Conservation (phyloP, 169 alveolate genomes). For the Plasmodium cynomolgi region DNA sequence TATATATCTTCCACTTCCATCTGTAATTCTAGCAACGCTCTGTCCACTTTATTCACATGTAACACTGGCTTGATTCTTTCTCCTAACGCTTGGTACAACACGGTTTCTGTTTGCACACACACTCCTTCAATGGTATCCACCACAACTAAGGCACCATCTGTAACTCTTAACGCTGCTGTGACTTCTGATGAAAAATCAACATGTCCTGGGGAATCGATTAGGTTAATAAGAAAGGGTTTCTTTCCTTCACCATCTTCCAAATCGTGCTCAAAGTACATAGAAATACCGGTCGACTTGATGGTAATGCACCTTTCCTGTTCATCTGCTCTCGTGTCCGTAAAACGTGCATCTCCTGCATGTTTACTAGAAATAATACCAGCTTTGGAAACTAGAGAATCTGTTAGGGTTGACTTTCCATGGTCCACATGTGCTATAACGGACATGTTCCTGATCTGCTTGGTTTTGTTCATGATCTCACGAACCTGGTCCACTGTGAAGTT, state of each 20-base stretch:
- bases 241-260: slow-evolving; percentile 91
- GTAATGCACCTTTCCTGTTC: slow-evolving; percentile 99
- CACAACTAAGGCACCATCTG: slow-evolving; percentile 99
- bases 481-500: slow-evolving; percentile 99
- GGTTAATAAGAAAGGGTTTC: slow-evolving; percentile 95
- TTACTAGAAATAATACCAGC: slow-evolving; percentile 99
- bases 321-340: slow-evolving; percentile 99
- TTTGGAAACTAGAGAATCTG: slow-evolving; percentile 98
- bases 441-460: slow-evolving; percentile 99
- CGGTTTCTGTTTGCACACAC: slow-evolving; percentile 99
- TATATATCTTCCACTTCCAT: slow-evolving; percentile 99
- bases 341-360: slow-evolving; percentile 99
- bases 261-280: slow-evolving; percentile 98
- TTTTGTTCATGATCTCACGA: slow-evolving; percentile 98
- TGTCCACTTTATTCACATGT: slow-evolving; percentile 98
- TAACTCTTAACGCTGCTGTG: slow-evolving; percentile 99
- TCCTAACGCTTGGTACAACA: slow-evolving; percentile 98
- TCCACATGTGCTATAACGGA: slow-evolving; percentile 99
- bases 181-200: slow-evolving; percentile 99
- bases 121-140: slow-evolving; percentile 99
- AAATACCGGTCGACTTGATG: slow-evolving; percentile 99
- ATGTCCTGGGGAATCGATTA: slow-evolving; percentile 99
- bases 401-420: slow-evolving; percentile 99
- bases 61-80: slow-evolving; percentile 98
- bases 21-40: slow-evolving; percentile 97